Conservation (phyloP, 1,284 basidiomycete genomes). For the Peniophora sp. region DNA sequence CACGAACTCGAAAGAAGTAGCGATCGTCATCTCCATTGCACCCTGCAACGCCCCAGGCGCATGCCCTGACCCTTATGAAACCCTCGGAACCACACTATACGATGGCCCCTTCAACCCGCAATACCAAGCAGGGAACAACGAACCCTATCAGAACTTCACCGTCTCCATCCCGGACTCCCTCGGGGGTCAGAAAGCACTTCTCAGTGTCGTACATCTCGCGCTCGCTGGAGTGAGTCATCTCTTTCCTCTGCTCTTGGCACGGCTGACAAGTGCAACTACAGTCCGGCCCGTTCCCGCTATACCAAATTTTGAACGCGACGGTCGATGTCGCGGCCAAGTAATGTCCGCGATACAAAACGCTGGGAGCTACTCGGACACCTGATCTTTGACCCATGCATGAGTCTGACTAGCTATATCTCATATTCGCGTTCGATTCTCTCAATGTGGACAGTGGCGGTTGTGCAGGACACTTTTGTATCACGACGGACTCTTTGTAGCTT, state of each 20-base stretch:
- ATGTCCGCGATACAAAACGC: too few relatives aligned
- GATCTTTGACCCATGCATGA: too few relatives aligned
- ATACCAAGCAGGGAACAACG: slow-evolving; percentile 15
- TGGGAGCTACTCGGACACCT: too few relatives aligned
- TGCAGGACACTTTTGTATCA: too few relatives aligned
- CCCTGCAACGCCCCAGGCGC: slow-evolving; percentile 22
- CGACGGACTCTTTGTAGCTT: too few relatives aligned
- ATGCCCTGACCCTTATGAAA: slow-evolving; percentile 22
- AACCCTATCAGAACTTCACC: slow-evolving; percentile 43
- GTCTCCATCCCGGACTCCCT: slow-evolving; percentile 30
- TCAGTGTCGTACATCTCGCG: slow-evolving; percentile 34
- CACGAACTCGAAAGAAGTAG: slow-evolving; percentile 29
- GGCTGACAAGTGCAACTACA: not conserved
- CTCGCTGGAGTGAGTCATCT: slow-evolving; percentile 38
- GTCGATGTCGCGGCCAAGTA: not conserved
- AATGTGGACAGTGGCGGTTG: too few relatives aligned
- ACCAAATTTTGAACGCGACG: not conserved
- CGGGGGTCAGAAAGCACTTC: slow-evolving; percentile 21
- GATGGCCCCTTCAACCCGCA: slow-evolving; percentile 35
- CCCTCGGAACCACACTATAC: slow-evolving; percentile 37
- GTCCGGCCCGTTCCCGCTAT: not conserved
- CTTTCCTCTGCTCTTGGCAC: too few relatives aligned
- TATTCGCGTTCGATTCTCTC: too few relatives aligned
- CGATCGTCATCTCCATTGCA: slow-evolving; percentile 31
- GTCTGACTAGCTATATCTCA: too few relatives aligned